These are phyloP conservation scores for Phytophthora meadii DNA, from an alignment of 352 stramenopile species.

Conservation along the genomic window DNA sequence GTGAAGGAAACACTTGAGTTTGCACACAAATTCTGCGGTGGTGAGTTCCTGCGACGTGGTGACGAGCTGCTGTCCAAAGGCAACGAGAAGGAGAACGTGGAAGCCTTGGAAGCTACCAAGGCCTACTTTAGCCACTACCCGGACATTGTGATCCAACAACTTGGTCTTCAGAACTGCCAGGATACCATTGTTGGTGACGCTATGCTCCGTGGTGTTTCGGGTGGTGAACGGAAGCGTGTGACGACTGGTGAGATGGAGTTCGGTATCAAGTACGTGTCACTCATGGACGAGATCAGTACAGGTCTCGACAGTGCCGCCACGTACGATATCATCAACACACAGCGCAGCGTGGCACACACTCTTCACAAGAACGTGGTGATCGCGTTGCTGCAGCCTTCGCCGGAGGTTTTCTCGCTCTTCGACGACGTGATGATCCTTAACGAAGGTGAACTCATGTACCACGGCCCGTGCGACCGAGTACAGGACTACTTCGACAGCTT, in stretches of 20 bases:
- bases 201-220: constrained; percentile 63
- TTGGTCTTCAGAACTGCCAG: constrained; percentile 41
- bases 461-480: constrained; percentile 41
- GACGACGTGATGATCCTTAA: constrained; percentile 56
- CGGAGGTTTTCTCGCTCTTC: constrained; percentile 91
- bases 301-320: constrained; percentile 84
- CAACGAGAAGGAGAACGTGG: constrained; percentile 11
- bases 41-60: constrained; percentile 24
- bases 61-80: constrained; percentile 19
- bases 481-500: constrained; percentile 53
- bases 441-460: constrained; percentile 88
- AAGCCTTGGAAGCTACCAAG: constrained; percentile 17
- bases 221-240: constrained; percentile 46
- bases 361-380: constrained; percentile 51
- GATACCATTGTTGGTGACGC: constrained; percentile 68
- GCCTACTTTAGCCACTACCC: constrained; percentile 16
- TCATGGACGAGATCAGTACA: constrained; percentile 93
- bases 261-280: constrained; percentile 64
- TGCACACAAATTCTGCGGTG: constrained; percentile 44
- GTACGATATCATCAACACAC: constrained; percentile 40
- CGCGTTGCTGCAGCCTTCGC: constrained; percentile 85
- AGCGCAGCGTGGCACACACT: constrained; percentile 25
- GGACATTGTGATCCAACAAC: constrained; percentile 18
- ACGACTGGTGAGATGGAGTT: constrained; percentile 81
- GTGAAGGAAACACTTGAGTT: constrained; percentile 64